Percentiles rank a stretch among this genome's conserved stretches.
Evolutionary conservation across 768 basidiomycete species (phyloP).

Genomic region (Boletellus ananas): DNA sequence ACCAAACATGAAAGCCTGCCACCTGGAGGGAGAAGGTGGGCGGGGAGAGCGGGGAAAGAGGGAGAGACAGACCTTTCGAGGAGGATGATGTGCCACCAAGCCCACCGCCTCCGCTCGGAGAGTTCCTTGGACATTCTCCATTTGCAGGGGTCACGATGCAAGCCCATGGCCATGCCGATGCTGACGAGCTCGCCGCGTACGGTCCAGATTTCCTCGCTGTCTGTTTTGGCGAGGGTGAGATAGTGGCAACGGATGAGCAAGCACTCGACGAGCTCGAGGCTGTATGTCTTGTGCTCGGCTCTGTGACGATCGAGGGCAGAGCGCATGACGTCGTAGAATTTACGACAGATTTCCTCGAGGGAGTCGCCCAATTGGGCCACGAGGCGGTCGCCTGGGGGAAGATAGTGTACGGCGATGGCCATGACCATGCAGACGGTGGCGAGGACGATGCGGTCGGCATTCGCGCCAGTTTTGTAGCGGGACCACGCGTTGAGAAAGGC

Average conservation of each 20-base stretch:
- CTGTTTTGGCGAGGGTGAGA: conserved; percentile 66
- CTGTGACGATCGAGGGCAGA: conserved; percentile 60
- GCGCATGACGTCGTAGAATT: conserved; percentile 68
- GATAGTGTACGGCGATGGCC: conserved; percentile 68
- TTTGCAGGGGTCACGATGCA: conserved; percentile 82
- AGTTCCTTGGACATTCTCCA: conserved; percentile 67
- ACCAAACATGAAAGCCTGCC: conserved; percentile 88
- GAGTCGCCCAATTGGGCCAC: conserved; percentile 49
- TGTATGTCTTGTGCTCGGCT: conserved; percentile 56
- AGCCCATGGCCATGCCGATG: conserved; percentile 76
- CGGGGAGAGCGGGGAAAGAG: conserved; percentile 3
- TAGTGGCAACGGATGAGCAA: conserved; percentile 69
- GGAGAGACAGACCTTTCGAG: conserved; percentile 61
- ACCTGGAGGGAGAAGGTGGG: conserved; percentile 40
- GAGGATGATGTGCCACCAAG: conserved; percentile 86
- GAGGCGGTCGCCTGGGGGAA: conserved; percentile 61
- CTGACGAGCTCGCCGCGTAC: conserved; percentile 69
- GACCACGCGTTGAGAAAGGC: conserved; percentile 66
- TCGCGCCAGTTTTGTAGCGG: conserved; percentile 64
- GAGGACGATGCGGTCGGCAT: conserved; percentile 64
- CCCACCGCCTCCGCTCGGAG: conserved; percentile 79
- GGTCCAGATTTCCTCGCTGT: conserved; percentile 79
- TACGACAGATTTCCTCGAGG: conserved; percentile 57
- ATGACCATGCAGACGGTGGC: conserved; percentile 73
- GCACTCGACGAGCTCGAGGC: conserved; percentile 73